phyloP scores from a whole-genome alignment of 305 asterid genomes.

The Coffea humblotiana region DNA sequence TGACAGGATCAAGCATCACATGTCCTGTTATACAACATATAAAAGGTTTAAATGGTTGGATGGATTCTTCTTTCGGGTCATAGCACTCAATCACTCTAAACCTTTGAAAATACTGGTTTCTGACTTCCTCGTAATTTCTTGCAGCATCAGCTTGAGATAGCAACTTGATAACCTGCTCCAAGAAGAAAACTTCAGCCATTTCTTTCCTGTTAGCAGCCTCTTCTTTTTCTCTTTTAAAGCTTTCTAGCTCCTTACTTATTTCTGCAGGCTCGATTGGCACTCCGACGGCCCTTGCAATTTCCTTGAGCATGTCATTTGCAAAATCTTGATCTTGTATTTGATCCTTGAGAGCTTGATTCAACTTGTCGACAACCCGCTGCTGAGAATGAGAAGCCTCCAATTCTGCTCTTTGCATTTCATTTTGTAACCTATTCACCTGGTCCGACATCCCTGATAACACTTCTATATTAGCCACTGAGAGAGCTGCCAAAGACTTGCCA shows the following conservation, averaged over 20 bases:
- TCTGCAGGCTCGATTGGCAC: conserved; percentile 51
- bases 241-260: conserved; percentile 48
- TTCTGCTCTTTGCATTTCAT: conserved; percentile 66
- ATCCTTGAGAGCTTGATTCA: conserved; percentile 46
- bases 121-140: conserved; percentile 50
- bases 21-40: conserved; percentile 43
- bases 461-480: conserved; percentile 48
- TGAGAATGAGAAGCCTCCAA: conserved; percentile 44
- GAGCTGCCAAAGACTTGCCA: conserved; percentile 46
- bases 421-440: conserved; percentile 46
- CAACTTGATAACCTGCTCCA: conserved; percentile 61
- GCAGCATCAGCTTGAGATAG: conserved; percentile 71
- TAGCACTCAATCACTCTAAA: conserved; percentile 38
- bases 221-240: conserved; percentile 58
- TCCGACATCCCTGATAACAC: conserved; percentile 56
- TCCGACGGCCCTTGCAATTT: conserved; percentile 56
- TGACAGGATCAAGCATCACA: conserved; percentile 61
- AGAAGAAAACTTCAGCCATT: conserved; percentile 59
- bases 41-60: conserved; percentile 55
- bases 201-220: conserved; percentile 59
- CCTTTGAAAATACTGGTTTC: conserved; percentile 47
- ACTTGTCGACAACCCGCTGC: conserved; percentile 48
- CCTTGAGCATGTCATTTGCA: conserved; percentile 48
- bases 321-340: conserved; percentile 48
- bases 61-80: conserved; percentile 46